Conservation (phyloP, 2,329 filamentous ascomycete species). For the Bipolaris bicolor region DNA sequence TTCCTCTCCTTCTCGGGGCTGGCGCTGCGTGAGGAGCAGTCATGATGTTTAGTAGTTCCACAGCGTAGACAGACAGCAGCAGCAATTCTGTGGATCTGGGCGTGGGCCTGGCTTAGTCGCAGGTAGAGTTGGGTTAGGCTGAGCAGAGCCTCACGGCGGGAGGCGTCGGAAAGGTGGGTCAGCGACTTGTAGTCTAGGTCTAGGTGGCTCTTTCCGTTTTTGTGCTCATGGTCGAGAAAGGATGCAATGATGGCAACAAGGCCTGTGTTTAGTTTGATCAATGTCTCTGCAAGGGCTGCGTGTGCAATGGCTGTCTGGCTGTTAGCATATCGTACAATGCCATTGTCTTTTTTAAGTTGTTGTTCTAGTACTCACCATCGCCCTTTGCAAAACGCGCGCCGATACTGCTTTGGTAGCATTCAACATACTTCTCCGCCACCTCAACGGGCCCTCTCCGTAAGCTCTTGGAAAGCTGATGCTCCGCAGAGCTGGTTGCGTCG, state of each 20-base stretch:
- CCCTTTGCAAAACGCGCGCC: conserved; percentile 52
- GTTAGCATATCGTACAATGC: conserved; percentile 3
- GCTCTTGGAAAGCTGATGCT: conserved; percentile 49
- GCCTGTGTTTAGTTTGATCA: conserved; percentile 56
- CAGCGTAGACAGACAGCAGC: conserved; percentile 29
- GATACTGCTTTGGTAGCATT: conserved; percentile 41
- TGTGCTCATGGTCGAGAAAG: conserved; percentile 50
- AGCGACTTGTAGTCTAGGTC: conserved; percentile 54
- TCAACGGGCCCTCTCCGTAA: conserved; percentile 52
- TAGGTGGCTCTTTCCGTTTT: conserved; percentile 35
- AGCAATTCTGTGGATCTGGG: conserved; percentile 37
- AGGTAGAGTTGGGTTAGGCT: conserved; percentile 51
- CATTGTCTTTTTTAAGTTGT: neutral
- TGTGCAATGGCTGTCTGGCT: conserved; percentile 51
- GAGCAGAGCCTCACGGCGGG: conserved; percentile 53
- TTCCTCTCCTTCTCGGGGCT: conserved; percentile 34
- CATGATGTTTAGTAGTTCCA: conserved; percentile 32
- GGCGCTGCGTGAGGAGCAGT: conserved; percentile 26
- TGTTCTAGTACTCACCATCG: conserved; percentile 47
- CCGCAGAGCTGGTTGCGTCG: conserved; percentile 38
- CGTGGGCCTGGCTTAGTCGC: conserved; percentile 47
- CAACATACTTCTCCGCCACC: conserved; percentile 51
- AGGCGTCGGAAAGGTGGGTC: conserved; percentile 54
- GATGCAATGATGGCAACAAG: conserved; percentile 55
- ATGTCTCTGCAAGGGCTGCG: conserved; percentile 53